Conservation (phyloP, 176 grass and related monocot species). For the sorghum (Sorghum bicolor) region Sorghum_bicolor_NCBIv3 NC_012876.2:38885501-38886000, state of each 20-base stretch:
- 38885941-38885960: not conserved
- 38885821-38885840: not conserved
- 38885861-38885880: not conserved
- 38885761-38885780: not conserved
- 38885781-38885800: not conserved
- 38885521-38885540: slow-evolving; percentile 21
- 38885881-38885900: not conserved
- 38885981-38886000: not conserved
- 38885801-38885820: not conserved
- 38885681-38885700: not conserved
- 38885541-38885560: slow-evolving; percentile 13
- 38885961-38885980: not conserved
- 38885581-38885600: not conserved
- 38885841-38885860: not conserved
- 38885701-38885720: not conserved
- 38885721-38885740: too few species aligned
- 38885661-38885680: not conserved
- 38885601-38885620: not conserved
- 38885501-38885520: slow-evolving; percentile 25
- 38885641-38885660: too few species aligned
- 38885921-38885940: not conserved
- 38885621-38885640: not conserved
- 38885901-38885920: not conserved
- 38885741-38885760: not conserved
- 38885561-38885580: not conserved